A percentile compares a stretch with the other conserved stretches of the same genome.
Evolutionary conservation across 2,329 filamentous ascomycete genomes (phyloP).

Genomic region (Exutisphaerella laricina): DNA sequence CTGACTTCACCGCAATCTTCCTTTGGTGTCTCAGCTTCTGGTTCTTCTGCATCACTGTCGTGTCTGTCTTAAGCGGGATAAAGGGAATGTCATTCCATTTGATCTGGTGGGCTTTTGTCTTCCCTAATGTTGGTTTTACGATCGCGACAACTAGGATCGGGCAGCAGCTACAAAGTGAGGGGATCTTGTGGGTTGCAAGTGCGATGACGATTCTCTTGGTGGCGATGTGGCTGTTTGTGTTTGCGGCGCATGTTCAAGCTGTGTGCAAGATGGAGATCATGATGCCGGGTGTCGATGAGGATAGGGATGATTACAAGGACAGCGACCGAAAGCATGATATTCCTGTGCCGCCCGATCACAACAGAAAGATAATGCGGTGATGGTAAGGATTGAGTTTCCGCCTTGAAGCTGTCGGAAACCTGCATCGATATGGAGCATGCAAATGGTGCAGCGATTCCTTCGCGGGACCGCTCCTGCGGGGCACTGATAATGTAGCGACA

Average conservation of each 20-base stretch:
- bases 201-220: constrained; percentile 54
- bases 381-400: too few species aligned
- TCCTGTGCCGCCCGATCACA: too few species aligned
- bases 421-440: too few species aligned
- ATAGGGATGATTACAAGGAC: constrained; percentile 36
- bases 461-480: too few species aligned
- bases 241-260: constrained; percentile 45
- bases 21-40: constrained; percentile 48
- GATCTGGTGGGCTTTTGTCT: constrained; percentile 59
- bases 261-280: constrained; percentile 49
- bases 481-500: too few species aligned
- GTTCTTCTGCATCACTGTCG: constrained; percentile 34
- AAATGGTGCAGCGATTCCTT: too few species aligned
- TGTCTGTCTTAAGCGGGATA: constrained; percentile 17
- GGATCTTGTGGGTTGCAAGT: constrained; percentile 49
- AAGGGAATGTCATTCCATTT: constrained; percentile 36
- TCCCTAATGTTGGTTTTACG: constrained; percentile 60
- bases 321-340: constrained; percentile 10
- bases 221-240: constrained; percentile 50
- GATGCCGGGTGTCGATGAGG: constrained; percentile 56
- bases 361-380: too few species aligned
- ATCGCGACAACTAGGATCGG: constrained; percentile 55
- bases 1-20: constrained; percentile 37
- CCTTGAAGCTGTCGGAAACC: too few species aligned
- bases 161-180: constrained; percentile 44